phyloP scores from a whole-genome alignment of 495 filamentous ascomycete genomes.

The Xylaria sp. region DNA sequence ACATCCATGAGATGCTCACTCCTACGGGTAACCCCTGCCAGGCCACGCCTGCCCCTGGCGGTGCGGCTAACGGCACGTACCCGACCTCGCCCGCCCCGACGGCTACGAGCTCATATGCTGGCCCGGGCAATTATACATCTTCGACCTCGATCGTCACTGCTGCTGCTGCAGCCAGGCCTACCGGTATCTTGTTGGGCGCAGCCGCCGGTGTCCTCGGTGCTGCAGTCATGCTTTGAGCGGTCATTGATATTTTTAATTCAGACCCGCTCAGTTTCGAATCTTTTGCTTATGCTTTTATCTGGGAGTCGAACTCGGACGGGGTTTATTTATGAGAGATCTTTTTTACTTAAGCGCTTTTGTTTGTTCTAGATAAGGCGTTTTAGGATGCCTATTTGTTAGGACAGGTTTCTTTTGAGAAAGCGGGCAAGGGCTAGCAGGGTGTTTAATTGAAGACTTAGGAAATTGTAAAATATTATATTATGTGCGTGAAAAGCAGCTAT shows the following conservation, averaged over 20 bases:
- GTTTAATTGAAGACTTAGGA: neutral
- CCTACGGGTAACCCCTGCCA: neutral
- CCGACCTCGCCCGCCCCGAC: slow-evolving; percentile 19
- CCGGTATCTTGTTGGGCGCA: slow-evolving; percentile 21
- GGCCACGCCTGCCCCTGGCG: slow-evolving; percentile 2
- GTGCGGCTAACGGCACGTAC: slow-evolving; percentile 18
- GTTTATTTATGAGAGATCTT: neutral
- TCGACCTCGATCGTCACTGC: slow-evolving; percentile 12
- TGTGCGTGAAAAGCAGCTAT: neutral
- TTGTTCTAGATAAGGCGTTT: slow-evolving; percentile 33
- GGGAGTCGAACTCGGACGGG: neutral
- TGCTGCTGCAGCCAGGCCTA: slow-evolving; percentile 16
- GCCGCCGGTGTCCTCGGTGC: slow-evolving; percentile 21
- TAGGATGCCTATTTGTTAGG: slow-evolving; percentile 19
- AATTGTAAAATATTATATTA: neutral
- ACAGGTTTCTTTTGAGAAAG: neutral
- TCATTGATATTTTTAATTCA: neutral
- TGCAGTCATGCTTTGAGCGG: slow-evolving; percentile 16
- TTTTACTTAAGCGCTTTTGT: neutral
- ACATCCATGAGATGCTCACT: slow-evolving; percentile 16
- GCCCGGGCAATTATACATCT: slow-evolving; percentile 1
- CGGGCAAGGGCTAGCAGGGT: neutral
- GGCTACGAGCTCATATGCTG: neutral
- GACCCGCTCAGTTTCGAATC: neutral
- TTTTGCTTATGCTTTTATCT: slow-evolving; percentile 1